Conservation (phyloP, 768 basidiomycete genomes). For the Collybia nuda region DNA sequence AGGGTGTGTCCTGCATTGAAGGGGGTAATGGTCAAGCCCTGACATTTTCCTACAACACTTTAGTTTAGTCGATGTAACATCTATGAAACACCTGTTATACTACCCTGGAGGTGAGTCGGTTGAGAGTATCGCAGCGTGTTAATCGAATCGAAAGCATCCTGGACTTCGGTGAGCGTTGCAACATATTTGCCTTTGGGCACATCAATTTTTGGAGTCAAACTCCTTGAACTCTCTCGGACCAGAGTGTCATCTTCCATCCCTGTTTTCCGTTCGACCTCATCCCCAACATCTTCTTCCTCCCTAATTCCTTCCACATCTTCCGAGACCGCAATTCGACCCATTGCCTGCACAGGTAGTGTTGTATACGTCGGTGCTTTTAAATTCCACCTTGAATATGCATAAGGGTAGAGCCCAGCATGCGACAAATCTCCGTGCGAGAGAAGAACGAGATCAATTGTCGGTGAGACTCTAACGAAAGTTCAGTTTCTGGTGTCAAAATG, state of each 20-base stretch:
- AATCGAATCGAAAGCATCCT: constrained; percentile 89
- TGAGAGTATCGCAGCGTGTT: constrained; percentile 94
- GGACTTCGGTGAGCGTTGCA: constrained; percentile 79
- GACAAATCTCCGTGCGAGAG: constrained; percentile 91
- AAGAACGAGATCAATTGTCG: constrained; percentile 85
- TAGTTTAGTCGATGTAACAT: constrained; percentile 4
- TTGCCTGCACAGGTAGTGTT: constrained; percentile 93
- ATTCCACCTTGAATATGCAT: constrained; percentile 85
- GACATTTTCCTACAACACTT: constrained; percentile 73
- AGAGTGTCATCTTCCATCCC: constrained; percentile 23
- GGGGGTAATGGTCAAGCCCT: constrained; percentile 91
- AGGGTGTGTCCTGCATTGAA: constrained; percentile 94
- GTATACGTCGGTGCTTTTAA: constrained; percentile 91
- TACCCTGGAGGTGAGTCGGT: constrained; percentile 90
- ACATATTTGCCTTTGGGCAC: constrained; percentile 58
- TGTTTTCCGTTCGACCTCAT: constrained; percentile 26
- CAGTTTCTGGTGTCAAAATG: neutral
- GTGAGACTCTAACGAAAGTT: constrained; percentile 55
- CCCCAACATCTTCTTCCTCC: constrained; percentile 71
- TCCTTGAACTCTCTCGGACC: constrained; percentile 22
- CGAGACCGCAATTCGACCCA: constrained; percentile 87
- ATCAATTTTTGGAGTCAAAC: constrained; percentile 22
- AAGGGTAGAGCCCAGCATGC: constrained; percentile 91
- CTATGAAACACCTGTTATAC: constrained; percentile 1
- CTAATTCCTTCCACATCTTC: constrained; percentile 85